A percentile compares a stretch with the other conserved stretches of the same genome.
These are phyloP conservation scores for Mycosphaerella arachidis DNA, from an alignment of 2,329 filamentous ascomycete species.

Conservation along the genomic window DNA sequence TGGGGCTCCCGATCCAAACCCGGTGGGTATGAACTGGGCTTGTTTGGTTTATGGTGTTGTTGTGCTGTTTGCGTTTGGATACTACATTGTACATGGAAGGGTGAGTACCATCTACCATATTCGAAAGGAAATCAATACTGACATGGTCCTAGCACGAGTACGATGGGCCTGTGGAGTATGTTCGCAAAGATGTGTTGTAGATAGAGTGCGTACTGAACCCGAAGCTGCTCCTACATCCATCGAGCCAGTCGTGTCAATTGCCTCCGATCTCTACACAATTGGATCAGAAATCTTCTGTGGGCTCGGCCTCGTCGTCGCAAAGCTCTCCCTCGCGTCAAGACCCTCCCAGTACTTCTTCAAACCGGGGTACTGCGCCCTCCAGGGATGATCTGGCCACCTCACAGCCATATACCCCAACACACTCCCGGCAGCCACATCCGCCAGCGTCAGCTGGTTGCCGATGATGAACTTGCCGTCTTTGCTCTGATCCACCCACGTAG, in stretches of 20 bases:
- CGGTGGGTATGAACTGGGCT: conserved; percentile 28
- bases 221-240: too few species aligned
- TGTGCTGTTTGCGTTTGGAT: conserved; percentile 16
- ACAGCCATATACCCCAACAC: conserved; percentile 35
- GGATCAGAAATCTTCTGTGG: conserved; percentile 35
- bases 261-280: conserved; percentile 27
- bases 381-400: conserved; percentile 32
- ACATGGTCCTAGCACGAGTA: conserved; percentile 16
- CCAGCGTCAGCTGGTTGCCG: conserved; percentile 31
- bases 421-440: conserved; percentile 34
- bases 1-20: conserved; percentile 18
- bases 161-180: conserved; percentile 23
- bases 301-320: conserved; percentile 31
- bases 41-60: conserved; percentile 19
- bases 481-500: conserved; percentile 27
- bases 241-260: too few species aligned
- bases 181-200: conserved; percentile 14
- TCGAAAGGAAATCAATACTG: neutral
- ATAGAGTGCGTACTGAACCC: neutral
- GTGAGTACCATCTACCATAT: neutral
- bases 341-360: conserved; percentile 45
- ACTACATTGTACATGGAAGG: conserved; percentile 28
- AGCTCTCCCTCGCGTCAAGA: conserved; percentile 42
- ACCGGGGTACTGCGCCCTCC: conserved; percentile 33
- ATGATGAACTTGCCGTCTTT: conserved; percentile 28